Conservation (phyloP, 1,139 yeast species). For the Geotrichum carabidarum region DNA sequence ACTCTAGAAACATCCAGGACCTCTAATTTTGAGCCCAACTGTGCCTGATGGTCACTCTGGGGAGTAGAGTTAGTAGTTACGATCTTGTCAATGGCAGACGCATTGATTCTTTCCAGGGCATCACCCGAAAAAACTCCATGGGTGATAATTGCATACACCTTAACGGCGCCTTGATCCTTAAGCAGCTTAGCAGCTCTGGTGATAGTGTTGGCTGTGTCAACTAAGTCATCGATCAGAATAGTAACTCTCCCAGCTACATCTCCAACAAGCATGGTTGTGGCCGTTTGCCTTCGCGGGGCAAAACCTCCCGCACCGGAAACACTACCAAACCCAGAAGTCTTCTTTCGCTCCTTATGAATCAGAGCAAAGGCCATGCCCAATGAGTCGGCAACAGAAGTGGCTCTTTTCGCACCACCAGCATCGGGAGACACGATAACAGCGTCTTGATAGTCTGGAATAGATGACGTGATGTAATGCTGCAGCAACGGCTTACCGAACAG, state of each 20-base stretch:
- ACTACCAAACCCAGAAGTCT: constrained; percentile 33
- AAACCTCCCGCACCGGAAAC: not conserved
- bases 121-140: constrained; percentile 96
- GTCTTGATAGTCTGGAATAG: constrained; percentile 66
- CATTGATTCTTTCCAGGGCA: constrained; percentile 66
- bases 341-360: constrained; percentile 89
- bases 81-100: constrained; percentile 71
- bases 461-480: constrained; percentile 70
- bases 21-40: constrained; percentile 58
- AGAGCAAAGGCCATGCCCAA: constrained; percentile 86
- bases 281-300: constrained; percentile 32
- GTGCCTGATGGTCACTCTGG: constrained; percentile 52
- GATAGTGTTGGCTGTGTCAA: constrained; percentile 88
- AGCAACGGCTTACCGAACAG: constrained; percentile 78
- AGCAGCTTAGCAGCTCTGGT: constrained; percentile 86
- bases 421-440: constrained; percentile 92
- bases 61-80: constrained; percentile 94
- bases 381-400: constrained; percentile 88
- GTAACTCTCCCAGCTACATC: constrained; percentile 82
- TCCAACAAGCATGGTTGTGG: constrained; percentile 89
- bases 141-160: constrained; percentile 85
- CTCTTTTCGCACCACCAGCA: constrained; percentile 96
- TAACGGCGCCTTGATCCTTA: constrained; percentile 86
- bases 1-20: constrained; percentile 83
- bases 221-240: constrained; percentile 82